phyloP scores from a whole-genome alignment of 306 rosid species.

The Corylus americana region DNA sequence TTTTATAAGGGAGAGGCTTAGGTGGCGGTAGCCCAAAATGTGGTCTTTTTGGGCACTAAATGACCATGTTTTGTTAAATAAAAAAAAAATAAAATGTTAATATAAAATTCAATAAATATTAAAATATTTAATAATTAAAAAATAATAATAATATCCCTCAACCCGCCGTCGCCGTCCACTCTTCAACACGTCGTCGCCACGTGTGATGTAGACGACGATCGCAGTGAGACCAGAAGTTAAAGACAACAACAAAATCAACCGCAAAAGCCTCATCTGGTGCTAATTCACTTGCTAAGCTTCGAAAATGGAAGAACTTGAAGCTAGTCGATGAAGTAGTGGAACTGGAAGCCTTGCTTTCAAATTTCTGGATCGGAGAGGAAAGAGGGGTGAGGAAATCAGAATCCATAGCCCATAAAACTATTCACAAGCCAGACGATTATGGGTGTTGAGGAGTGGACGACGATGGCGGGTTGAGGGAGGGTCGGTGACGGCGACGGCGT shows the following conservation, averaged over 20 bases:
- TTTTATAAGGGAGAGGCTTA: too few species aligned
- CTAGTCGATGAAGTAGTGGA: neutral
- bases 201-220: constrained; percentile 48
- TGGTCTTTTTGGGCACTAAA: too few species aligned
- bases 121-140: too few species aligned
- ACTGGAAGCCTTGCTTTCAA: neutral
- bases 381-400: neutral
- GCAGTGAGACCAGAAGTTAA: constrained; percentile 53
- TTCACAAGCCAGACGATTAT: neutral
- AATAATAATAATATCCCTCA: too few species aligned
- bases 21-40: too few species aligned
- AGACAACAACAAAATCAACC: constrained; percentile 39
- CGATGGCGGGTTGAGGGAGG: too few species aligned
- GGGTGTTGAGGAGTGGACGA: neutral
- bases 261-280: constrained; percentile 47
- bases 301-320: neutral
- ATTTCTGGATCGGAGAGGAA: neutral
- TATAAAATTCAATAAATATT: too few species aligned
- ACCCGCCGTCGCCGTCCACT: too few species aligned
- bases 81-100: too few species aligned
- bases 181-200: too few species aligned
- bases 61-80: too few species aligned
- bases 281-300: neutral
- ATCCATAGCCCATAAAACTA: neutral
- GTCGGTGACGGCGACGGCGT: too few species aligned